phyloP scores from a whole-genome alignment of 257 asterid genomes.

The Lavandula angustifolia region DNA sequence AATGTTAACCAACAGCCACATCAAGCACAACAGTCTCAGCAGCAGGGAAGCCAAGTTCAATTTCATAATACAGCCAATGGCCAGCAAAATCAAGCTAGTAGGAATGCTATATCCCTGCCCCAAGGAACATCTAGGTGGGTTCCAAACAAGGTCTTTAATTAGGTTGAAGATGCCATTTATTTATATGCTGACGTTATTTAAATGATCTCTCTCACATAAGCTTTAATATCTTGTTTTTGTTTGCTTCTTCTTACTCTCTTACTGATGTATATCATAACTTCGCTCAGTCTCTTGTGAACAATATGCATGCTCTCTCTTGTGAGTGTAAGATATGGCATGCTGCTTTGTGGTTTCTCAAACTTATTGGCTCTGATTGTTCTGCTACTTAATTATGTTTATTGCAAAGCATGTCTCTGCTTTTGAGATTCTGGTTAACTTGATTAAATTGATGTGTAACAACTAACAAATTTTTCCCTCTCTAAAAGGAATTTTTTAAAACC shows the following conservation, averaged over 20 bases:
- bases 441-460: background rate
- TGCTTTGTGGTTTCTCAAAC: slow-evolving; percentile 24
- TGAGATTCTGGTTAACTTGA: slow-evolving; percentile 10
- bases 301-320: slow-evolving; percentile 25
- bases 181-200: slow-evolving; percentile 45
- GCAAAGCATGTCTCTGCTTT: slow-evolving; percentile 14
- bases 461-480: slow-evolving; percentile 1
- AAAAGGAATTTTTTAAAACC: background rate
- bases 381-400: slow-evolving; percentile 23
- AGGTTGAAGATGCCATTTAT: slow-evolving; percentile 66
- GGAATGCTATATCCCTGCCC: slow-evolving; percentile 74
- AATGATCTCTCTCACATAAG: slow-evolving; percentile 40
- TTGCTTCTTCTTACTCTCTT: slow-evolving; percentile 35
- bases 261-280: slow-evolving; percentile 45
- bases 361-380: slow-evolving; percentile 16
- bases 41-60: slow-evolving; percentile 52
- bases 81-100: slow-evolving; percentile 73
- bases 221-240: slow-evolving; percentile 56
- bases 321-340: slow-evolving; percentile 19
- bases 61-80: slow-evolving; percentile 53
- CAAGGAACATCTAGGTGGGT: slow-evolving; percentile 99
- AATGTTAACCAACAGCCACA: slow-evolving; percentile 52
- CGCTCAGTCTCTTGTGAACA: slow-evolving; percentile 30
- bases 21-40: slow-evolving; percentile 62
- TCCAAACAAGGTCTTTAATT: slow-evolving; percentile 80